Evolutionary conservation across 164 flowering plant genomes (phyloP), one percentile per base, ranked within the genome.

Genomic region (Stephania japonica): DNA sequence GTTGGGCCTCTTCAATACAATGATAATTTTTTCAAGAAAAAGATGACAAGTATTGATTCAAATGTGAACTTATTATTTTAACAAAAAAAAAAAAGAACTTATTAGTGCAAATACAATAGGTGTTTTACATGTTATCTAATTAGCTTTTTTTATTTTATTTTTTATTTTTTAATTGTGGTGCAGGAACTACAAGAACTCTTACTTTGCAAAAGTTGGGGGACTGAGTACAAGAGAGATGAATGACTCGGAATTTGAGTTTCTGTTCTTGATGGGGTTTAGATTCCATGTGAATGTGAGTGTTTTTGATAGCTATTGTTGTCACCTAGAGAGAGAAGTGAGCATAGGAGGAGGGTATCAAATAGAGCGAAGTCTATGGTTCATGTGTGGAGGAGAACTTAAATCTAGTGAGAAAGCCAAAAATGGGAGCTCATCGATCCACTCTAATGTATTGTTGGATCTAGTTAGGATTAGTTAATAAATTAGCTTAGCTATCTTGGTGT

Each of bases 141-240:
- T 32, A 32, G 38, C 1, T 32, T 32, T 32, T 32, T 32, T 32
- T n/a, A n/a, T n/a, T n/a, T n/a, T n/a, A n/a, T n/a, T n/a, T n/a
- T n/a, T n/a, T n/a, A n/a, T n/a, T 19, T 1, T 70, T 43, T 67
- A 26, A 38, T 27, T 56, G 69, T 56, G 19, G 32, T 77, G 77
- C 91, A 94, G 98, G 91, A 92, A 92, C 75, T 92, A 92, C 74
- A 89, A 92, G 73, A 94, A 94, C 74, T 90, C 98, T 0, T 94
- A 94, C 78, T 90, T 82, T 75, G 98, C 97, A 0, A 72, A 82
- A 76, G 97, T 94, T n/a, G 98, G 98, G 11, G 98, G 98, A 71
- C 38, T 94, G n/a, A 83, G 83, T 5, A 86, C 89, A 0, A 65
- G 69, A 5, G 97, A 89, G 56, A 78, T 94, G 88, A 94, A 94